phyloP scores from a whole-genome alignment of 345 rosid species.

The Gossypium herbaceum region DNA sequence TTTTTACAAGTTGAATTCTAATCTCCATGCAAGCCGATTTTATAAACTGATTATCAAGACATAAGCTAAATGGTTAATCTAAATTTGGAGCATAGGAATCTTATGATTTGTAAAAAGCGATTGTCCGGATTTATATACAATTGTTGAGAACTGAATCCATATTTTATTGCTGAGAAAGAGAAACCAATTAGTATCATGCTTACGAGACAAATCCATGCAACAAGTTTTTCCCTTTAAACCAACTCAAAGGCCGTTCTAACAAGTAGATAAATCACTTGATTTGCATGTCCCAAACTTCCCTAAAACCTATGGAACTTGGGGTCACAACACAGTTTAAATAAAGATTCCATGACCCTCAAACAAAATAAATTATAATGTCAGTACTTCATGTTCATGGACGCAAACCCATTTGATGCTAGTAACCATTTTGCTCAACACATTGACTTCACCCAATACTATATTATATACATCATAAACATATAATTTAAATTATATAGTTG shows the following conservation, averaged over 20 bases:
- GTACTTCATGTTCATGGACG: neutral
- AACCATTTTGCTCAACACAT: no score
- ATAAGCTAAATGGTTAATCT: no score
- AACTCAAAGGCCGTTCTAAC: neutral
- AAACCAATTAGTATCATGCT: neutral
- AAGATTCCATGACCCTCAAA: neutral
- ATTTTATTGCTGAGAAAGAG: neutral
- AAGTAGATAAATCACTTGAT: conserved; percentile 23
- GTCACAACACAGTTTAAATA: neutral
- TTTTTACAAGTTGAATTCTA: no score
- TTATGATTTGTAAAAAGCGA: no score
- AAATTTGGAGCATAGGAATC: no score
- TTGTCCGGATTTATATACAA: no score
- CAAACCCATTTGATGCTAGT: neutral
- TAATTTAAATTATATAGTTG: no score
- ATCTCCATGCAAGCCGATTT: no score
- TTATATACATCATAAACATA: no score
- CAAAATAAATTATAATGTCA: neutral
- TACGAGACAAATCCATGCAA: neutral
- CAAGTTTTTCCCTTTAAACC: conserved; percentile 15
- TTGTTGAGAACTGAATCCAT: neutral
- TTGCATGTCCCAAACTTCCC: conserved; percentile 17
- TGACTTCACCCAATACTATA: no score
- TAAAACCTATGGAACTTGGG: conserved; percentile 4
- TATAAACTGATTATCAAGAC: no score